phyloP scores from a whole-genome alignment of 2,329 filamentous ascomycete genomes.

The Helicocarpus griseus region DNA sequence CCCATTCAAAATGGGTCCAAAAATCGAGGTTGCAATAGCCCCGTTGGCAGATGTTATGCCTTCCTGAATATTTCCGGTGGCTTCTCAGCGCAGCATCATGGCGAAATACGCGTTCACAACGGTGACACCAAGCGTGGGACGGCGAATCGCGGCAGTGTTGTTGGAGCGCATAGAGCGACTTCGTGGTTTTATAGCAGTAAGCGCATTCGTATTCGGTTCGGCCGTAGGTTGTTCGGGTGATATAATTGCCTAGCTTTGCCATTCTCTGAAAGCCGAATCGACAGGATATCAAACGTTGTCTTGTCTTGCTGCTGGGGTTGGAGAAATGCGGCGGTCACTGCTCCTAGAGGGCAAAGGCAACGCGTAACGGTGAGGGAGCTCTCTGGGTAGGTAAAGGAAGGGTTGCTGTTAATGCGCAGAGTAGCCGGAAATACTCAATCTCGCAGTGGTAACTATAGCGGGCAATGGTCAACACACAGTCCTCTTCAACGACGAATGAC shows the following conservation, averaged over 20 bases:
- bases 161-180: constrained; percentile 1
- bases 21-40: constrained; percentile 8
- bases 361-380: too few species aligned
- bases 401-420: neutral
- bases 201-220: constrained; percentile 6
- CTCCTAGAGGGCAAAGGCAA: too few species aligned
- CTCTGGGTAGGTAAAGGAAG: too few species aligned
- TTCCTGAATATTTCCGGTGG: constrained; percentile 3
- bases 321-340: too few species aligned
- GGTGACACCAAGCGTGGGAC: constrained; percentile 5
- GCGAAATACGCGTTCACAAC: constrained; percentile 5
- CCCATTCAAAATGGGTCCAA: neutral
- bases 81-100: neutral
- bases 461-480: too few species aligned
- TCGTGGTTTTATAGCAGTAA: constrained; percentile 3
- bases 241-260: constrained; percentile 4
- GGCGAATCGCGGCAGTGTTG: constrained; percentile 7
- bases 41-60: constrained; percentile 7
- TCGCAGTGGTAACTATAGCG: neutral
- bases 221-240: neutral
- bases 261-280: neutral
- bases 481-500: too few species aligned
- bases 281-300: too few species aligned
- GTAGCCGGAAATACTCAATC: neutral
- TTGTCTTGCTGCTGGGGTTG: too few species aligned